phyloP scores from a whole-genome alignment of 2,329 filamentous ascomycete species.

The Alternaria angustiovoidea region DNA sequence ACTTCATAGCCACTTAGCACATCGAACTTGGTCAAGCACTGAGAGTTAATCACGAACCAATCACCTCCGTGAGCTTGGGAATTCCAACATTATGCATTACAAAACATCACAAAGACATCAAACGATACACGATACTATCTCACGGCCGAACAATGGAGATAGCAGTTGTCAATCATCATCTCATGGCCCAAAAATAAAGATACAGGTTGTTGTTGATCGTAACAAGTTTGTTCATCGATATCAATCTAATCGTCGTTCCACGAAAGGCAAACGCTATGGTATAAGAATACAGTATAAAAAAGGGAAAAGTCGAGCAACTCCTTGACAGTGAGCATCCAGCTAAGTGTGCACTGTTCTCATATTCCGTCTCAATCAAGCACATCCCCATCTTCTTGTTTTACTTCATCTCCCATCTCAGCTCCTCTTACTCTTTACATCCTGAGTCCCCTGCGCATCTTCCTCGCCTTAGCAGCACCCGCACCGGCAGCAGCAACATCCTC shows the following conservation, averaged over 20 bases:
- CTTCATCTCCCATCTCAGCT: not conserved
- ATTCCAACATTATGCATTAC: not conserved
- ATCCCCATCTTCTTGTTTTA: not conserved
- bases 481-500: constrained; percentile 31
- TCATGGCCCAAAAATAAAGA: not conserved
- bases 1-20: not conserved
- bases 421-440: constrained; percentile 15
- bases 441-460: constrained; percentile 32
- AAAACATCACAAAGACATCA: too few relatives aligned
- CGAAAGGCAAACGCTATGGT: not conserved
- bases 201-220: not conserved
- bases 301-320: constrained; percentile 2
- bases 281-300: constrained; percentile 4
- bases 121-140: not conserved
- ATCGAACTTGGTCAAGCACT: not conserved
- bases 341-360: not conserved
- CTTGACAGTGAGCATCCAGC: constrained; percentile 1
- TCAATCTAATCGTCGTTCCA: not conserved
- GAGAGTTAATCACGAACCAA: not conserved
- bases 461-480: constrained; percentile 25
- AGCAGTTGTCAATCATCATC: not conserved
- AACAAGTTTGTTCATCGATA: not conserved
- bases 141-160: not conserved
- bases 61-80: not conserved
- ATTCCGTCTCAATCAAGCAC: not conserved